These are phyloP conservation scores for Cinnamomum chago DNA, from an alignment of 164 flowering plant genomes.

Conservation along the genomic window DNA sequence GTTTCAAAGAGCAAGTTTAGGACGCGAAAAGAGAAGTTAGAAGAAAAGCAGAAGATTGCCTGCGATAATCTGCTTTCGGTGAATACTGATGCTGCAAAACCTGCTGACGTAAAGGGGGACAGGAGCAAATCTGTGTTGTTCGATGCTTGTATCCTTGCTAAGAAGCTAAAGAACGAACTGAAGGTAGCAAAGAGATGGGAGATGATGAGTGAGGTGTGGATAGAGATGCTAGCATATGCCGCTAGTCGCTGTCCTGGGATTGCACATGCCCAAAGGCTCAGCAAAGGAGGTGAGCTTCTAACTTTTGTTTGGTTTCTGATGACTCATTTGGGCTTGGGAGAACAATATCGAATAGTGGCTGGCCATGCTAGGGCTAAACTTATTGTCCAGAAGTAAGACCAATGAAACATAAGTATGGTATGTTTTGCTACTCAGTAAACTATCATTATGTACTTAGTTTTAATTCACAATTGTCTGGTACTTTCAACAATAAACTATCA, in stretches of 20 bases:
- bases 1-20: background rate
- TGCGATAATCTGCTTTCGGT: constrained; percentile 4
- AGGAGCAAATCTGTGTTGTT: constrained; percentile 21
- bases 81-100: background rate
- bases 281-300: constrained; percentile 13
- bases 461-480: too few species aligned
- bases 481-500: too few species aligned
- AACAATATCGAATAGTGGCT: constrained; percentile 2
- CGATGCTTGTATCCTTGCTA: constrained; percentile 18
- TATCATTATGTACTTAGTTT: too few species aligned
- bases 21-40: background rate
- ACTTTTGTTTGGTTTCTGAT: constrained; percentile 16
- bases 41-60: background rate
- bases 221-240: constrained; percentile 11
- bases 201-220: constrained; percentile 14
- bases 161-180: background rate
- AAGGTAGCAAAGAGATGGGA: background rate
- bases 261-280: constrained; percentile 13
- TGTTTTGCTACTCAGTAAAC: too few species aligned
- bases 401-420: too few species aligned
- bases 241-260: constrained; percentile 5
- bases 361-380: constrained; percentile 7
- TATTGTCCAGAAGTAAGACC: constrained; percentile 8
- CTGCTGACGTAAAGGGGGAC: constrained; percentile 16
- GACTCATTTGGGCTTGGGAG: constrained; percentile 10